Evolutionary conservation across 306 rosid species (phyloP), one percentile per base, ranked within the genome.

Genomic region (Leucaena leucocephala): DNA sequence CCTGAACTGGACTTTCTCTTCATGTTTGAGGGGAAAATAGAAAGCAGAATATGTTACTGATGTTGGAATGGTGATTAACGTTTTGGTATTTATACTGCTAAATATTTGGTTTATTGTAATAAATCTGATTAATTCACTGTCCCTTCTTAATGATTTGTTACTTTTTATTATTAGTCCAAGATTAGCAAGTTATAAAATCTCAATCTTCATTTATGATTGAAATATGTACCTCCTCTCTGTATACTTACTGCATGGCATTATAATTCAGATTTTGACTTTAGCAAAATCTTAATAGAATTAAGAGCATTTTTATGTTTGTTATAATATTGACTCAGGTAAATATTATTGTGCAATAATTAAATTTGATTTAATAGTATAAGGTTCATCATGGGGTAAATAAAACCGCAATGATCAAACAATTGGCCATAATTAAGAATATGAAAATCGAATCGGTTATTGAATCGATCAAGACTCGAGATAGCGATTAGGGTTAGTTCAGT

Each of bases 1-100:
- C 92, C 94, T 35, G 74, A 83, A 66, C 84, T 82, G 3, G 79
- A 80, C 75, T 83, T 86, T 63, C 86, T 88, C 76, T 75, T 88
- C 65, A 85, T 89, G 3, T 14, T 71, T 64, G 15, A 27, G 38
- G 34, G 39, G 42, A 62, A 12, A 40, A 7, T 33, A 57, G 42
- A 45, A 33, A 11, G 59, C 52, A 34, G 40, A 81, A 52, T 68
- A 65, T 52, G 33, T 58, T 67, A 9, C 40, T 17, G 39, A 50
- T 72, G 76, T 67, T 64, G 8, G 44, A 81, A 54, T n/a, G 62
- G 75, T 2, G 62, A 81, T 68, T 85, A 45, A 55, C 42, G 4
- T 68, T 55, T 55, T 39, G 65, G 63, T 71, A 85, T 77, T 72
- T 86, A 80, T 86, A 80, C 81, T 62, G 69, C 52, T 63, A 45